These are phyloP conservation scores for Monascus ruber DNA, from an alignment of 2,329 filamentous ascomycete species.

Conservation along the genomic window DNA sequence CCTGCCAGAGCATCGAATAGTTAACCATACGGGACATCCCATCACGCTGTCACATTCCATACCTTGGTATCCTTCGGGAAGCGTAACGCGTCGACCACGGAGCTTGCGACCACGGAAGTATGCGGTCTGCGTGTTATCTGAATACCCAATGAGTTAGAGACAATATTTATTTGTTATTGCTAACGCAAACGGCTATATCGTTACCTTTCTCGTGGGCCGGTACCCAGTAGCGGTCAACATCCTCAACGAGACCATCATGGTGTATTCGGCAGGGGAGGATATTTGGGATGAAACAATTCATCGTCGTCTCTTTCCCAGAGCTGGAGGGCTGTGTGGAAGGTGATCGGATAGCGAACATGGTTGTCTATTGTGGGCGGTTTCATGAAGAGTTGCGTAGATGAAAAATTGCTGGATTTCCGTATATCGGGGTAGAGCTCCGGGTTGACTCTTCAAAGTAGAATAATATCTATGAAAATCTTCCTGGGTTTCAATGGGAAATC, in stretches of 20 bases:
- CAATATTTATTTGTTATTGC: too few species aligned
- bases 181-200: too few species aligned
- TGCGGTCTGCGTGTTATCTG: conserved; percentile 36
- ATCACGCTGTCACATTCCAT: conserved; percentile 2
- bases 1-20: conserved; percentile 28
- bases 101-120: conserved; percentile 76
- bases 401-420: too few species aligned
- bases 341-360: conserved; percentile 27
- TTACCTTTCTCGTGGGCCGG: conserved; percentile 41
- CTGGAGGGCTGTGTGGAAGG: conserved; percentile 10
- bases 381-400: too few species aligned
- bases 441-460: too few species aligned
- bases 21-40: too few species aligned
- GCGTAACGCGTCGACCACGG: conserved; percentile 50
- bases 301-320: conserved; percentile 9
- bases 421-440: too few species aligned
- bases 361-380: not conserved
- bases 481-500: too few species aligned
- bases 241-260: conserved; percentile 60
- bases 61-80: conserved; percentile 63
- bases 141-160: not conserved
- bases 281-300: conserved; percentile 47
- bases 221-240: conserved; percentile 58
- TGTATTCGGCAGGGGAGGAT: conserved; percentile 71
- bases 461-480: too few species aligned